phyloP scores from a whole-genome alignment of 2,329 filamentous ascomycete species.

The Clonostachys rosea region DNA sequence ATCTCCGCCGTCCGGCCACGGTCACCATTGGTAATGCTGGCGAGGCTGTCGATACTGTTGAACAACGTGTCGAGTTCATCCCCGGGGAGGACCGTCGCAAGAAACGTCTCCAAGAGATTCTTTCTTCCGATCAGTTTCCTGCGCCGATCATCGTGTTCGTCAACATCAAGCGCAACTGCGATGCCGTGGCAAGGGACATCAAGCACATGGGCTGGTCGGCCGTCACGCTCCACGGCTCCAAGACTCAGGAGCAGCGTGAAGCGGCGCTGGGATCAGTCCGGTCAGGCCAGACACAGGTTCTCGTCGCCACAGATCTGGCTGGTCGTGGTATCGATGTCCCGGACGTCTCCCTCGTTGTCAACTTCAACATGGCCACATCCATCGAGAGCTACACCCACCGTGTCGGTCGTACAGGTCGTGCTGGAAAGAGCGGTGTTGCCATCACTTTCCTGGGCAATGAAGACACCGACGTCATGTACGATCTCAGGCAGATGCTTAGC shows the following conservation, averaged over 20 bases:
- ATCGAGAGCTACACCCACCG: slow-evolving; percentile 97
- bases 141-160: slow-evolving; percentile 98
- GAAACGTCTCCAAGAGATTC: slow-evolving; percentile 89
- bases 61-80: slow-evolving; percentile 93
- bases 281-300: slow-evolving; percentile 73
- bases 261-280: slow-evolving; percentile 83
- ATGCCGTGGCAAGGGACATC: slow-evolving; percentile 90
- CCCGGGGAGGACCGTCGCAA: slow-evolving; percentile 92
- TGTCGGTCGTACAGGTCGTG: slow-evolving; percentile 94
- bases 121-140: slow-evolving; percentile 72
- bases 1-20: slow-evolving; percentile 86
- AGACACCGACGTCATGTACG: slow-evolving; percentile 86
- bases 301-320: slow-evolving; percentile 93
- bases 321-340: slow-evolving; percentile 97
- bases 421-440: slow-evolving; percentile 91
- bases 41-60: slow-evolving; percentile 95
- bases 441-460: slow-evolving; percentile 94
- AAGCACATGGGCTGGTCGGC: slow-evolving; percentile 87
- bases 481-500: slow-evolving; percentile 90
- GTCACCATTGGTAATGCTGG: slow-evolving; percentile 93
- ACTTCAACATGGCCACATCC: slow-evolving; percentile 95
- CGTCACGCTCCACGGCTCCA: slow-evolving; percentile 90
- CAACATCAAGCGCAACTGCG: slow-evolving; percentile 99
- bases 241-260: slow-evolving; percentile 97
- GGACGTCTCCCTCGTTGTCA: slow-evolving; percentile 89